phyloP scores from a whole-genome alignment of 2,329 filamentous ascomycete species.

The Hypoxylon sp. region DNA sequence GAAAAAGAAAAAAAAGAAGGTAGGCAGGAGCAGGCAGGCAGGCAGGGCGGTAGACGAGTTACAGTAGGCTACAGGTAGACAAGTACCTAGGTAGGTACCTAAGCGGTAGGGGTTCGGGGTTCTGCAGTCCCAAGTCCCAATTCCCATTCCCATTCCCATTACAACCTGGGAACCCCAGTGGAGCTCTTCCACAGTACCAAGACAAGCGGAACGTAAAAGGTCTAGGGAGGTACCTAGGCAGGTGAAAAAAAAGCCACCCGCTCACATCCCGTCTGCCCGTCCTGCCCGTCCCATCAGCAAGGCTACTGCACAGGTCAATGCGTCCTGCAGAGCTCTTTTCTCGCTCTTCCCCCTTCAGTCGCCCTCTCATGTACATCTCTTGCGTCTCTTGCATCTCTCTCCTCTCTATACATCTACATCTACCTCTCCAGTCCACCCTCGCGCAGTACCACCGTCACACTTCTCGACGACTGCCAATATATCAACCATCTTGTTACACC shows the following conservation, averaged over 20 bases:
- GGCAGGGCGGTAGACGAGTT: conserved; percentile 27
- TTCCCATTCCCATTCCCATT: too few species aligned
- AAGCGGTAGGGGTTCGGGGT: too few species aligned
- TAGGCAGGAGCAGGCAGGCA: conserved; percentile 17
- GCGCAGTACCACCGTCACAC: conserved; percentile 35
- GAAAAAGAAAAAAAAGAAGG: conserved; percentile 1
- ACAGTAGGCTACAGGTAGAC: too few species aligned
- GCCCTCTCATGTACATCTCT: conserved; percentile 27
- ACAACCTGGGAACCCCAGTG: too few species aligned
- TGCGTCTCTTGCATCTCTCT: conserved; percentile 22
- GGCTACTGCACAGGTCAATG: conserved; percentile 16
- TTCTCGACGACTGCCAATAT: conserved; percentile 26
- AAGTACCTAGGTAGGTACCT: too few species aligned
- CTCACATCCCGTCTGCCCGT: conserved; percentile 32
- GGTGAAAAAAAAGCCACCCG: conserved; percentile 31
- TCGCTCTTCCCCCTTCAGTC: conserved; percentile 4
- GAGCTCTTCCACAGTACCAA: conserved; percentile 18
- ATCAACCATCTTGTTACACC: conserved; percentile 26
- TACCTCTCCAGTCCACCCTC: conserved; percentile 42
- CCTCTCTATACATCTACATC: too few species aligned
- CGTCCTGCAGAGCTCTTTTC: conserved; percentile 16
- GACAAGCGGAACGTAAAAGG: conserved; percentile 24
- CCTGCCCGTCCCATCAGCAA: conserved; percentile 7
- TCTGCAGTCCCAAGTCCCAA: conserved; percentile 19
- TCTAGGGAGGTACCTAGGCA: too few species aligned